Percentiles rank a stretch among this genome's conserved stretches.
These are phyloP conservation scores for Symbiodinium pilosum DNA, from an alignment of 73 alveolate genomes.

Conservation along the genomic window DNA sequence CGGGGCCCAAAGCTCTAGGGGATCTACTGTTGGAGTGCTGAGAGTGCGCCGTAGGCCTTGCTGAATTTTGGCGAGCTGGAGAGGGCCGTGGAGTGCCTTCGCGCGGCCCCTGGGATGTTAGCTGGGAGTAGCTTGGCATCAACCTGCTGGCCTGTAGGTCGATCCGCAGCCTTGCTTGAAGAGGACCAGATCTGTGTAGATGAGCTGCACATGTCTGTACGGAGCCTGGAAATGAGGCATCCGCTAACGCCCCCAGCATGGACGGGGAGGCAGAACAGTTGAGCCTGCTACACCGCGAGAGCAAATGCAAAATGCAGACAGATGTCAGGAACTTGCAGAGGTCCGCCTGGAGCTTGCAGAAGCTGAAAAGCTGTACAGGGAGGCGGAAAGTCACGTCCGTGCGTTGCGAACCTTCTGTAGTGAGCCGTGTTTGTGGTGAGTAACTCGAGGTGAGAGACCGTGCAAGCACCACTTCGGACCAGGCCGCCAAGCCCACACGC, in stretches of 20 bases:
- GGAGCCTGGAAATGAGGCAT: no score
- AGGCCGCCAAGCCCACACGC: neutral
- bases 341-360: constrained; percentile 24
- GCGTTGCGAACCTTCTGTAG: neutral
- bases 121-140: no score
- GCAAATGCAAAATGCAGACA: neutral
- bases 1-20: neutral
- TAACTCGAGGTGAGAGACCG: neutral
- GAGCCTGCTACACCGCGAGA: neutral
- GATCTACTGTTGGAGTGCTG: neutral
- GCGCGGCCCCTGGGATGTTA: neutral
- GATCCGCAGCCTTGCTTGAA: no score
- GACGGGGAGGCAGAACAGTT: neutral
- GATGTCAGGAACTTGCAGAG: constrained; percentile 29
- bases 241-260: no score
- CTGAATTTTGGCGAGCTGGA: constrained; percentile 76
- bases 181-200: no score
- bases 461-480: neutral
- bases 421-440: neutral
- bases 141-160: no score
- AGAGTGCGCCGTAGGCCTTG: constrained; percentile 25
- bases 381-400: neutral
- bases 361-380: constrained; percentile 40
- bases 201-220: no score
- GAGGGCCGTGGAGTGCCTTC: constrained; percentile 64